phyloP scores from a whole-genome alignment of 805 yeast species.

The Yarrowia deformans region DNA sequence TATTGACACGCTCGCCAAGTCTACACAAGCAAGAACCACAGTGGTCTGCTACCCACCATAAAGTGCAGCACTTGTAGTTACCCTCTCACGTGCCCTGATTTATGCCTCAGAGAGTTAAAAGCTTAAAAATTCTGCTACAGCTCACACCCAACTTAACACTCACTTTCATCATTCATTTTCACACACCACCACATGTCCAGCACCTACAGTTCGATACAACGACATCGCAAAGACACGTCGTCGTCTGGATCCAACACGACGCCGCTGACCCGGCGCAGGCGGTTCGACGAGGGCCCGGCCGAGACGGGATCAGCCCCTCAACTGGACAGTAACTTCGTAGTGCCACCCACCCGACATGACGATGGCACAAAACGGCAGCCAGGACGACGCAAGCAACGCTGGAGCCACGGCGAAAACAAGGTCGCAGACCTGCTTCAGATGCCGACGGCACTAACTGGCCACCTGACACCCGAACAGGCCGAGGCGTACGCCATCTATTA shows the following conservation, averaged over 20 bases:
- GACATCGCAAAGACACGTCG: constrained; percentile 37
- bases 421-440: constrained; percentile 47
- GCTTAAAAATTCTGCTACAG: constrained; percentile 38
- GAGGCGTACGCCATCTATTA: constrained; percentile 70
- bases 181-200: constrained; percentile 37
- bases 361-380: constrained; percentile 38
- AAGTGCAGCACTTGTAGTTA: constrained; percentile 5
- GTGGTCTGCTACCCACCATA: background rate
- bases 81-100: constrained; percentile 40
- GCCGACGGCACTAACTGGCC: constrained; percentile 57
- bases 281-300: constrained; percentile 37
- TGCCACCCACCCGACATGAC: constrained; percentile 36
- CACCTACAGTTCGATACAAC: constrained; percentile 37
- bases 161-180: constrained; percentile 19
- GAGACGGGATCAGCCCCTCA: constrained; percentile 31
- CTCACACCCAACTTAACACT: constrained; percentile 36
- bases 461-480: constrained; percentile 76
- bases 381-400: constrained; percentile 45
- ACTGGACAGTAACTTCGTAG: constrained; percentile 18
- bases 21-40: too few species aligned
- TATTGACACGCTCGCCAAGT: too few species aligned
- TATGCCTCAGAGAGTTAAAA: constrained; percentile 37
- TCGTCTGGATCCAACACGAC: constrained; percentile 38
- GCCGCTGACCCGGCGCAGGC: constrained; percentile 38
- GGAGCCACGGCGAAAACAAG: constrained; percentile 49